Evolutionary conservation across 805 yeast species (phyloP), one percentile per base, ranked within the genome.

Genomic region (Kodamaea hsintzibuensis): DNA sequence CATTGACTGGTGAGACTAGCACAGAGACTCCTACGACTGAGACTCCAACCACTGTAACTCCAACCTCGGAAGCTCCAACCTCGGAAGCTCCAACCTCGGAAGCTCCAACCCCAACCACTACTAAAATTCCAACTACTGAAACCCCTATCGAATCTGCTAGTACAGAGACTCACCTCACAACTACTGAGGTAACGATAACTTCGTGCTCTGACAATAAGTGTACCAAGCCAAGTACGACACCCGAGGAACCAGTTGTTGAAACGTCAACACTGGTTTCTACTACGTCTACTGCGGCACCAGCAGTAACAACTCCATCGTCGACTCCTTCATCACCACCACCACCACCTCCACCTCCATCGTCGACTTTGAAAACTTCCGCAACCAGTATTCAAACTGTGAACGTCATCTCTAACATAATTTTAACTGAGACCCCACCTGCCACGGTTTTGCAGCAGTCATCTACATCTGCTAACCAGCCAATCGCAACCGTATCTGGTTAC

Each of bases 391-490:
- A 51, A 33, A 71, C 74, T 7, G 62, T 74, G 43, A 67, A 76
- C 56, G 80, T 75, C n/a, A 75, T 76, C 50, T 71, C 79, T 25
- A 64, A 72, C 60, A 72, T 73, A 61, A 74, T 76, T 45, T 57
- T 68, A 12, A 76, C 80, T 17, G 68, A 73, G 55, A 58, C 72
- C 14, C 61, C 68, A 25, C 42, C 60, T 7, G 45, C 67, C 16
- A 53, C 66, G 16, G 39, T 14, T 8, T 30, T 12, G 14, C 51
- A 33, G 39, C 48, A 30, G 14, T 40, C 52, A 12, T 48, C 68
- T 13, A 18, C 66, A 10, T 51, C 65, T n/a, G 53, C 57, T 2
- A 50, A 59, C 13, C 37, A 57, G 16, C 56, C 61, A 10, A 53
- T 56, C 16, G 47, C 56, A 7, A 49, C 57, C 19, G 47, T 65